A percentile compares a stretch with the other conserved stretches of the same genome.
These are phyloP conservation scores for Kodamaea nitidulidarum DNA, from an alignment of 805 yeast species.

Conservation along the genomic window DNA sequence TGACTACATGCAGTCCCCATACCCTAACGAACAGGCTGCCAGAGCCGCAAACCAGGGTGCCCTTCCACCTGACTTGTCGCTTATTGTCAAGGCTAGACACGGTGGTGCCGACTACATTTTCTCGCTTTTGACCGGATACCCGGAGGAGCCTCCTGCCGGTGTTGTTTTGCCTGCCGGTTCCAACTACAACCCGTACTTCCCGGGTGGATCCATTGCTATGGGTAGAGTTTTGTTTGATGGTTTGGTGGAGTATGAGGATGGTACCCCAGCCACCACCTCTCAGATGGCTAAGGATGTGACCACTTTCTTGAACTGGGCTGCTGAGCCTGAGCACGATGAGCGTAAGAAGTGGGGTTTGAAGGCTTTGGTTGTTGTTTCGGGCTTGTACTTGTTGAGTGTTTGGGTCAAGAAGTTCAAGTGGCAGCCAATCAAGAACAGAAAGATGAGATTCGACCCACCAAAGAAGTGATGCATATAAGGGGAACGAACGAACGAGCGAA, in stretches of 20 bases:
- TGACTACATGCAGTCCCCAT: conserved; percentile 91
- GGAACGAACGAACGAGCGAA: neutral
- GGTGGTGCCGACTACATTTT: conserved; percentile 96
- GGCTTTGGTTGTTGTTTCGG: conserved; percentile 75
- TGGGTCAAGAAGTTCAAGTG: conserved; percentile 98
- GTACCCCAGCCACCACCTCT: conserved; percentile 96
- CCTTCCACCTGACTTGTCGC: conserved; percentile 93
- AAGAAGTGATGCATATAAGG: conserved; percentile 34
- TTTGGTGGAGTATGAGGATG: conserved; percentile 97
- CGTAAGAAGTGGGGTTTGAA: conserved; percentile 95
- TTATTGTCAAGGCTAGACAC: conserved; percentile 98
- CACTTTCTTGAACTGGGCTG: conserved; percentile 94
- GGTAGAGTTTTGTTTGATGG: conserved; percentile 97
- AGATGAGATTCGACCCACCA: conserved; percentile 90
- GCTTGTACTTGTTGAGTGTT: conserved; percentile 75
- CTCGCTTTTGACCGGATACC: conserved; percentile 94
- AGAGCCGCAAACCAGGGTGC: conserved; percentile 99
- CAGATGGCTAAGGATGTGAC: conserved; percentile 99
- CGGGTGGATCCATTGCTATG: conserved; percentile 99
- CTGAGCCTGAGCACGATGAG: conserved; percentile 98
- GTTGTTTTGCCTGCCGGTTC: conserved; percentile 87
- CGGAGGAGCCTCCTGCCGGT: conserved; percentile 99
- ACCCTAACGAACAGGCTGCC: conserved; percentile 97
- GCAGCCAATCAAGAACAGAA: conserved; percentile 93
- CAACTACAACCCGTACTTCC: conserved; percentile 99